A percentile compares a stretch with the other conserved stretches of the same genome.
Conservation (phyloP, 768 basidiomycete genomes). For the Agaricus sinodeliciosus region DNA sequence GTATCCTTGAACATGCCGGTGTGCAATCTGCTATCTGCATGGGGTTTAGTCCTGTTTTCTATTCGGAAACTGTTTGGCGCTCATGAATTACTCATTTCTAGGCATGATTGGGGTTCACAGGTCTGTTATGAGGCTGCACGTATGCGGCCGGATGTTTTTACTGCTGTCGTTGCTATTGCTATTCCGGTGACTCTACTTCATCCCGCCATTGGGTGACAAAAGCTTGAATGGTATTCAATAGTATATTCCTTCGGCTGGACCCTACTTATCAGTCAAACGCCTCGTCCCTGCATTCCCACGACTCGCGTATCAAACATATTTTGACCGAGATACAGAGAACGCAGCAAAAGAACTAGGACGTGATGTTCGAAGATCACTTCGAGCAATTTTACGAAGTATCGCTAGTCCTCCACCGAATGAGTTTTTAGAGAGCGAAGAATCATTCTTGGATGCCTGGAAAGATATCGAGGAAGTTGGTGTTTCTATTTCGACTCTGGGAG, state of each 20-base stretch:
- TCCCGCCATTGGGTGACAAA: neutral
- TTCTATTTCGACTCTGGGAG: neutral
- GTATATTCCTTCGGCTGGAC: slow-evolving; percentile 53
- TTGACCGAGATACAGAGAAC: slow-evolving; percentile 38
- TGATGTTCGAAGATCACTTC: slow-evolving; percentile 51
- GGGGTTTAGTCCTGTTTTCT: slow-evolving; percentile 37
- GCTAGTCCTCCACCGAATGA: slow-evolving; percentile 47
- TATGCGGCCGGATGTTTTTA: slow-evolving; percentile 57
- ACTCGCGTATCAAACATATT: slow-evolving; percentile 60
- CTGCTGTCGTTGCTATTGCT: slow-evolving; percentile 48
- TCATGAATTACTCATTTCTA: neutral
- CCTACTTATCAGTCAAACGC: slow-evolving; percentile 38
- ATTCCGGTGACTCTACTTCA: slow-evolving; percentile 45
- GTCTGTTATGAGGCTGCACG: slow-evolving; percentile 66
- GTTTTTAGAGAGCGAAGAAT: slow-evolving; percentile 44
- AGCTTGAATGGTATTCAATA: slow-evolving; percentile 17
- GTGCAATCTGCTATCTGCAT: slow-evolving; percentile 49
- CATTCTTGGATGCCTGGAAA: slow-evolving; percentile 50
- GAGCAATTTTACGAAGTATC: slow-evolving; percentile 47
- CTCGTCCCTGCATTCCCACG: slow-evolving; percentile 38
- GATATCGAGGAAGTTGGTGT: slow-evolving; percentile 33
- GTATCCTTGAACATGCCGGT: slow-evolving; percentile 48
- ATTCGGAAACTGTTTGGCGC: neutral
- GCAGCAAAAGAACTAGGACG: slow-evolving; percentile 48
- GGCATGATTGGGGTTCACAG: slow-evolving; percentile 74